Conservation (phyloP, 2,329 filamentous ascomycete species). For the Colletotrichum cereale region DNA sequence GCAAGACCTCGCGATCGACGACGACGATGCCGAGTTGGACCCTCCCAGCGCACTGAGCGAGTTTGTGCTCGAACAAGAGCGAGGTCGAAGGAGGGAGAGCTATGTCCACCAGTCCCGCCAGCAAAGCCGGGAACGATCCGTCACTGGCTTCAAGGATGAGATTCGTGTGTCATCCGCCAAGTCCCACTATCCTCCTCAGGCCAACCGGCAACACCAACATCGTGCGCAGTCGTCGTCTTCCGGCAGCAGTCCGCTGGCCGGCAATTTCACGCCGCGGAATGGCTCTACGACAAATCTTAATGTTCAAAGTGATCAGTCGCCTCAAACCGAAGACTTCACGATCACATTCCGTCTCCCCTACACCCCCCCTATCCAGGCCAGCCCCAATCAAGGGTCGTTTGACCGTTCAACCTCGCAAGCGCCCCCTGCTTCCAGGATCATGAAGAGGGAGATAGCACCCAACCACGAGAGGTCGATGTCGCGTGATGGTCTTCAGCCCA, state of each 20-base stretch:
- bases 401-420: constrained; percentile 24
- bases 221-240: constrained; percentile 28
- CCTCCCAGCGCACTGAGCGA: constrained; percentile 22
- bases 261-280: constrained; percentile 21
- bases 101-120: constrained; percentile 40
- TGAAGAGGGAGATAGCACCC: constrained; percentile 14
- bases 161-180: constrained; percentile 33
- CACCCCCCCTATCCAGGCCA: constrained; percentile 29
- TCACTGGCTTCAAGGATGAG: constrained; percentile 38
- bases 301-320: neutral
- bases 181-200: constrained; percentile 39
- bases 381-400: constrained; percentile 18
- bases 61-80: constrained; percentile 25
- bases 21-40: constrained; percentile 19
- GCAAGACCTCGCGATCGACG: neutral
- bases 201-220: constrained; percentile 34
- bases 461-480: constrained; percentile 11
- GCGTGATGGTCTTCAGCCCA: constrained; percentile 11
- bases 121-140: constrained; percentile 38
- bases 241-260: constrained; percentile 9
- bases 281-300: constrained; percentile 16
- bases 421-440: constrained; percentile 2
- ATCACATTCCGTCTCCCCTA: constrained; percentile 37
- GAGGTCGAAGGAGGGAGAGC: constrained; percentile 35
- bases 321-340: constrained; percentile 23